Percentiles rank a stretch among this genome's conserved stretches.
Conservation (phyloP, 495 filamentous ascomycete genomes). For the Xylona heveae region DNA sequence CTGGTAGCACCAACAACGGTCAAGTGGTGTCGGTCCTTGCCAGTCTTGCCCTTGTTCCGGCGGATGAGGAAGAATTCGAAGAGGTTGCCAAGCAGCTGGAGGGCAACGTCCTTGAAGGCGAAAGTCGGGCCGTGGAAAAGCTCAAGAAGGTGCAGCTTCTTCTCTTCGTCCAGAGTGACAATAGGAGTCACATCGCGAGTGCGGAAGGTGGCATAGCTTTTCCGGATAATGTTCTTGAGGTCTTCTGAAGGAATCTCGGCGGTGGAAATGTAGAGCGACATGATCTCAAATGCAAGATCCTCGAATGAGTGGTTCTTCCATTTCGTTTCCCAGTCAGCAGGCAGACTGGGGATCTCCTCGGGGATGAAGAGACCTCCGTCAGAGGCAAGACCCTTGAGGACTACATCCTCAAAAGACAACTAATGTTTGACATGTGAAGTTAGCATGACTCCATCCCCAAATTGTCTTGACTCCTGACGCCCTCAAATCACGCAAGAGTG, state of each 20-base stretch:
- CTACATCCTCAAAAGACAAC: slow-evolving; percentile 80
- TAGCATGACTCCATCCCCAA: background rate
- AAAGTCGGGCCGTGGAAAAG: slow-evolving; percentile 97
- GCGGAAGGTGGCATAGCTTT: slow-evolving; percentile 76
- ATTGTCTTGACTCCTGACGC: slow-evolving; percentile 1
- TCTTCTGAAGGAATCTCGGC: slow-evolving; percentile 63
- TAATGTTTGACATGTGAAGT: slow-evolving; percentile 12
- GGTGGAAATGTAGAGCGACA: slow-evolving; percentile 61
- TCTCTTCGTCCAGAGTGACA: slow-evolving; percentile 38
- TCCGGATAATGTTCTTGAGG: slow-evolving; percentile 57
- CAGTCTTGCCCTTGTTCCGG: slow-evolving; percentile 54
- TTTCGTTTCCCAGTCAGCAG: slow-evolving; percentile 32
- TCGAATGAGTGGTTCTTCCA: slow-evolving; percentile 63
- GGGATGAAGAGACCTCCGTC: slow-evolving; percentile 87
- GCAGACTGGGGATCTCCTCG: slow-evolving; percentile 49
- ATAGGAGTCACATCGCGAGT: slow-evolving; percentile 49
- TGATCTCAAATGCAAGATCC: slow-evolving; percentile 56
- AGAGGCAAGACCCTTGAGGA: slow-evolving; percentile 72
- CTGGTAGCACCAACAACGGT: slow-evolving; percentile 83
- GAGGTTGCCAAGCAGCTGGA: slow-evolving; percentile 83
- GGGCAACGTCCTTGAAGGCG: slow-evolving; percentile 80
- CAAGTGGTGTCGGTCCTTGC: slow-evolving; percentile 54
- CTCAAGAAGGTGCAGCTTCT: slow-evolving; percentile 67
- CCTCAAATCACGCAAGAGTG: slow-evolving; percentile 2
- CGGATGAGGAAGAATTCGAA: slow-evolving; percentile 89